A percentile compares a stretch with the other conserved stretches of the same genome.
Conservation (phyloP, 2,329 filamentous ascomycete species). For the Penicillium sp. region DNA sequence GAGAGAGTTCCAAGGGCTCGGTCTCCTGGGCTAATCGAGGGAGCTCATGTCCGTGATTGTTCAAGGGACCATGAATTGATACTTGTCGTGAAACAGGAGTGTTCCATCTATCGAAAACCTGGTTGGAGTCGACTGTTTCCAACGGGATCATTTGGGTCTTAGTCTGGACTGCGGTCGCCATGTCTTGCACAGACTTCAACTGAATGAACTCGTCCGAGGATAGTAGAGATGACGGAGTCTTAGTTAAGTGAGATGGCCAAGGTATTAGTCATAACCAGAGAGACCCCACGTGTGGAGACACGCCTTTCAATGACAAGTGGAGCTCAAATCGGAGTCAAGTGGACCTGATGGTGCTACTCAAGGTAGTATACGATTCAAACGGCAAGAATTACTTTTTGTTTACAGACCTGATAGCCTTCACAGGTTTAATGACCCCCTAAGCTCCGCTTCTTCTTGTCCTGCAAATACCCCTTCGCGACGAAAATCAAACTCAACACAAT, state of each 20-base stretch:
- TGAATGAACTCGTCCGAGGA: no score
- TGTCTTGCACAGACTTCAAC: neutral
- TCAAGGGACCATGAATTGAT: neutral
- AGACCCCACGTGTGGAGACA: neutral
- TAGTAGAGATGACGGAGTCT: no score
- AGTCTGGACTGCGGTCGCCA: neutral
- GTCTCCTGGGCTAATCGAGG: neutral
- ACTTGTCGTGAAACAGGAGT: neutral
- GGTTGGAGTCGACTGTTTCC: neutral
- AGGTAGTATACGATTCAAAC: no score
- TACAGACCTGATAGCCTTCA: neutral
- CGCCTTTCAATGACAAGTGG: neutral
- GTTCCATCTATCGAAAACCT: neutral
- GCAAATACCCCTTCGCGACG: slow-evolving; percentile 11
- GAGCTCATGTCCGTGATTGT: neutral
- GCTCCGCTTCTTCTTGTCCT: neutral
- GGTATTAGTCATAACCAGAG: neutral
- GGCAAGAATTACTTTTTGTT: no score
- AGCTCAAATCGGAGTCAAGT: neutral
- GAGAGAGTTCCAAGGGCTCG: slow-evolving; percentile 3
- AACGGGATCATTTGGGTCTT: neutral
- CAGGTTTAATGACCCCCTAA: neutral
- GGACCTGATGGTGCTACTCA: neutral
- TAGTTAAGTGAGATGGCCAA: no score
- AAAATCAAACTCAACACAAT: slow-evolving; percentile 8